phyloP scores from a whole-genome alignment of 1,139 yeast genomes.

The Diutina pseudorugosa region DNA sequence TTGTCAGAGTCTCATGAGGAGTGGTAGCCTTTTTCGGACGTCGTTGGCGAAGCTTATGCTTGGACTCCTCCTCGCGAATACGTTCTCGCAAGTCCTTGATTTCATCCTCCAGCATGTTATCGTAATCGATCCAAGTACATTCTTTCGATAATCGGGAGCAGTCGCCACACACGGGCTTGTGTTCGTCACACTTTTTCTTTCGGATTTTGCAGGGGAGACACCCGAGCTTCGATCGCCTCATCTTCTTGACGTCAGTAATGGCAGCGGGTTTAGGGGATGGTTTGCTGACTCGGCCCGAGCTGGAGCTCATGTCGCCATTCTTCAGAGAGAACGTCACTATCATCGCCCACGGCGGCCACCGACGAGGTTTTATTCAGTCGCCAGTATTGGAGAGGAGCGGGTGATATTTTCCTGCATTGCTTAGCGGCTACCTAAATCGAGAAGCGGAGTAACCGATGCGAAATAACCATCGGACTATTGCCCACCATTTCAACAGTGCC shows the following conservation, averaged over 20 bases:
- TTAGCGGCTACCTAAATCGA: neutral
- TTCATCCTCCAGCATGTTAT: conserved; percentile 17
- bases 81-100: conserved; percentile 13
- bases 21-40: neutral
- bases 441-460: neutral
- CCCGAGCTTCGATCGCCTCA: conserved; percentile 19
- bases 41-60: conserved; percentile 22
- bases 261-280: neutral
- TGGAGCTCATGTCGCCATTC: neutral
- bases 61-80: conserved; percentile 21
- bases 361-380: neutral
- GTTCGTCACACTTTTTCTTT: conserved; percentile 65
- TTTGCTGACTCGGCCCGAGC: neutral
- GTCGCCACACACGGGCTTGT: conserved; percentile 46
- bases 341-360: neutral
- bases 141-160: conserved; percentile 21
- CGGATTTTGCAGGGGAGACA: conserved; percentile 62
- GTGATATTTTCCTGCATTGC: neutral
- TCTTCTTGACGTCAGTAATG: neutral
- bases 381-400: neutral
- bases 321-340: neutral
- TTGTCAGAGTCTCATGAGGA: too few species aligned
- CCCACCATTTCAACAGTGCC: neutral
- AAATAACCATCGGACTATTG: neutral
- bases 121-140: conserved; percentile 20